phyloP scores from a whole-genome alignment of 2,329 filamentous ascomycete species.

The Hypoxylon sp. region DNA sequence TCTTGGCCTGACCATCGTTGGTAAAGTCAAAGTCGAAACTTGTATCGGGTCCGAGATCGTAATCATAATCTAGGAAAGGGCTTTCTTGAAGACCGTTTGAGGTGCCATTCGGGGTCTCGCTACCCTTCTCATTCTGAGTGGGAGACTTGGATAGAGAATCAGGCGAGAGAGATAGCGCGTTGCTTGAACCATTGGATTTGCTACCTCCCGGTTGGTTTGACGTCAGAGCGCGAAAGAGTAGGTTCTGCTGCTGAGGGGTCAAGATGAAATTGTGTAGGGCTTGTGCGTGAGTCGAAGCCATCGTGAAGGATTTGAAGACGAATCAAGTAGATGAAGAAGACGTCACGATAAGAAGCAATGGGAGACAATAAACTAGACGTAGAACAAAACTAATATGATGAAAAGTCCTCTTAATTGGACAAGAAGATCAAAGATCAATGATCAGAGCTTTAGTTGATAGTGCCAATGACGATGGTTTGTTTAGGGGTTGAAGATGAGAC shows the following conservation, averaged over 20 bases:
- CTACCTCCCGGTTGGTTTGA: constrained; percentile 64
- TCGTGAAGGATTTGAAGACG: constrained; percentile 44
- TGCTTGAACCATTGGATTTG: constrained; percentile 49
- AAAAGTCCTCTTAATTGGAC: constrained; percentile 34
- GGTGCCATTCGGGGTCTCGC: constrained; percentile 50
- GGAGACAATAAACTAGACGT: constrained; percentile 5
- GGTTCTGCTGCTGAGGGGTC: constrained; percentile 78
- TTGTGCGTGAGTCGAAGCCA: constrained; percentile 60
- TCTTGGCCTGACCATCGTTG: constrained; percentile 63
- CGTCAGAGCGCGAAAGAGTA: constrained; percentile 78
- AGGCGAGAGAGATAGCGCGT: constrained; percentile 57
- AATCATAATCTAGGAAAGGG: constrained; percentile 84
- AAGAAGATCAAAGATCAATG: no score
- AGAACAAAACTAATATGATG: no score
- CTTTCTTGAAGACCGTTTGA: constrained; percentile 70
- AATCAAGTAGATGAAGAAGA: constrained; percentile 13
- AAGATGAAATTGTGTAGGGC: constrained; percentile 69
- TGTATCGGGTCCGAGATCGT: constrained; percentile 76
- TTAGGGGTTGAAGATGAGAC: constrained; percentile 6
- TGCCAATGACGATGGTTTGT: constrained; percentile 18
- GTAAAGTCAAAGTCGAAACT: constrained; percentile 78
- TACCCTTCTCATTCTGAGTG: constrained; percentile 50
- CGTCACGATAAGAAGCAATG: constrained; percentile 12
- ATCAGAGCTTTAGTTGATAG: constrained; percentile 23
- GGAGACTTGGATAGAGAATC: constrained; percentile 61